phyloP scores from a whole-genome alignment of 768 basidiomycete genomes.

The Lentinula sp. region DNA sequence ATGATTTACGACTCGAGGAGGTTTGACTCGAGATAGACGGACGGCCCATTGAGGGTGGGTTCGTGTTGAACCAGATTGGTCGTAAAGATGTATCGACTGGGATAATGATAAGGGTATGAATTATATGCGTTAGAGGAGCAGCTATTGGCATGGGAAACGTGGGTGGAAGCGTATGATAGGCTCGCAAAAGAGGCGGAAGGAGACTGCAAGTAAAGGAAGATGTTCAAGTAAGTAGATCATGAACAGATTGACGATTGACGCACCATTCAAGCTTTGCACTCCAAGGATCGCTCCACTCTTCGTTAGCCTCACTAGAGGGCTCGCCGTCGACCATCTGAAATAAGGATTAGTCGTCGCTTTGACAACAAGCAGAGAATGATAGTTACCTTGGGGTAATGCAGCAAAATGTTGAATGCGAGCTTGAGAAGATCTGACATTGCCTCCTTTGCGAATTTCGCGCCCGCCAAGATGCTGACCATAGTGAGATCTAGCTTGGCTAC shows the following conservation, averaged over 20 bases:
- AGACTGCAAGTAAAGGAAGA: slow-evolving; percentile 35
- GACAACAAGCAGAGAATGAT: background rate
- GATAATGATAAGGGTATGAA: slow-evolving; percentile 76
- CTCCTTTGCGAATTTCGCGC: slow-evolving; percentile 53
- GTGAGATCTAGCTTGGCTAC: slow-evolving; percentile 55
- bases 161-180: slow-evolving; percentile 61
- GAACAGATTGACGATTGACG: slow-evolving; percentile 17
- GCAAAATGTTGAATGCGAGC: slow-evolving; percentile 72
- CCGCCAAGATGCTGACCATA: slow-evolving; percentile 38
- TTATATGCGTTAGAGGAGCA: slow-evolving; percentile 72
- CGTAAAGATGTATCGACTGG: slow-evolving; percentile 58
- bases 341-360: background rate
- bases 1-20: slow-evolving; percentile 27
- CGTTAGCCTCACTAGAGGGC: slow-evolving; percentile 23
- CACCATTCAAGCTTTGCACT: slow-evolving; percentile 65
- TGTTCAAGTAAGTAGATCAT: background rate
- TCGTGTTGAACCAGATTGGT: slow-evolving; percentile 54
- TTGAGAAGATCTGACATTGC: slow-evolving; percentile 84
- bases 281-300: slow-evolving; percentile 22
- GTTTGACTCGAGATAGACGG: slow-evolving; percentile 11
- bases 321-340: slow-evolving; percentile 38
- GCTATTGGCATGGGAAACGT: slow-evolving; percentile 59
- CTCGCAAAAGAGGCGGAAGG: slow-evolving; percentile 62
- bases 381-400: slow-evolving; percentile 75
- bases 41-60: slow-evolving; percentile 12